Evolutionary conservation across 345 rosid species (phyloP), one percentile per base, ranked within the genome.

Genomic region (Xanthoceras sorbifolium): DNA sequence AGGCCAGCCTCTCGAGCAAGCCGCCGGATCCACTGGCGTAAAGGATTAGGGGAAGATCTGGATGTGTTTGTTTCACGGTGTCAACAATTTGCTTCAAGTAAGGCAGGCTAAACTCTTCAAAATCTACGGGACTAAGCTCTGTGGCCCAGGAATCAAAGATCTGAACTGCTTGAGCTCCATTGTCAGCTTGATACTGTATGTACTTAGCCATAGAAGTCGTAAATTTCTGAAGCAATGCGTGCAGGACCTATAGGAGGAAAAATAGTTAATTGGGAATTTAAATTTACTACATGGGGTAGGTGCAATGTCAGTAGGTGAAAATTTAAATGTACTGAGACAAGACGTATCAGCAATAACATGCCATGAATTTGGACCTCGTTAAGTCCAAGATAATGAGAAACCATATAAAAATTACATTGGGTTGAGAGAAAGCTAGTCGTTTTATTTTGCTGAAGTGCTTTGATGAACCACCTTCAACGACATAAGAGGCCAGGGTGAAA

Each of bases 81-180:
- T 89, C 87, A 69, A 96, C 97, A 3, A 96, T 96, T 78, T 94
- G 87, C 84, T 90, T 94, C 80, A 94, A 78, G 85, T 94, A 96
- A 67, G 97, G 98, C 70, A 92, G 88, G 71, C 98, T 96, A 81
- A 93, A 94, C 84, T 86, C 90, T 75, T 96, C 98, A 74, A 93
- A 94, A 82, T 94, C 99, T 31, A 91, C 92, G 4, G 98, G 99
- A 74, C 99, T 93, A 48, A 96, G 97, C 83, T 94, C 98, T 0
- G 98, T 93, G 52, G 98, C 98, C 99, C 99, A 93, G 34, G 99
- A 96, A 72, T 93, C 99, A 55, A 93, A 96, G 64, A 96, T 92
- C 66, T 96, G 98, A 54, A 96, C 99, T n/a, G 95, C 95, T 86
- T 96, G 99, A 76, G 98, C 98, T 73, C 98, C 98, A 18, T 71